phyloP scores from a whole-genome alignment of 2,329 filamentous ascomycete genomes.

The Nemania abortiva region DNA sequence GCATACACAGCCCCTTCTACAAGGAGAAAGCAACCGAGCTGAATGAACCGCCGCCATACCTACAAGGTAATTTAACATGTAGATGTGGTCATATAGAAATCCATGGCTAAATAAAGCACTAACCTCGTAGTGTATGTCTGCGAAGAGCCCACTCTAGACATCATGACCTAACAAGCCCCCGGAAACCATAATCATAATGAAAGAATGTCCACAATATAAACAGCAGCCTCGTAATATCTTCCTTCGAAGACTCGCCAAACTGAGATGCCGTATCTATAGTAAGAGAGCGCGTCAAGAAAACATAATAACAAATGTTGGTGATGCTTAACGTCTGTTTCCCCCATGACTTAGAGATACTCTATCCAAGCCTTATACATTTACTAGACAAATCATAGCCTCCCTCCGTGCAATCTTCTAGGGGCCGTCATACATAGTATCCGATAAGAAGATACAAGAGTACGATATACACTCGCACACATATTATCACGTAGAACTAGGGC shows the following conservation, averaged over 20 bases:
- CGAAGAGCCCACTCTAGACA: not conserved
- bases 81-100: not conserved
- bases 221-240: conserved; percentile 1
- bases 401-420: not conserved
- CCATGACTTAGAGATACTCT: not conserved
- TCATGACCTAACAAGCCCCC: not conserved
- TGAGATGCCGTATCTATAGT: not conserved
- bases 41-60: too few relatives aligned
- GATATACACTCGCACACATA: not conserved
- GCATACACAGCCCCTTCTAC: conserved; percentile 11
- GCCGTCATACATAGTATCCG: not conserved
- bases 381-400: not conserved
- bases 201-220: not conserved
- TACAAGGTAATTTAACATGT: not conserved
- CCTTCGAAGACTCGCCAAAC: not conserved
- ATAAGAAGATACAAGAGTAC: not conserved
- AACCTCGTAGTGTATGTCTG: not conserved
- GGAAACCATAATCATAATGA: not conserved
- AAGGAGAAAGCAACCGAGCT: not conserved
- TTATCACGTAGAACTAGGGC: not conserved
- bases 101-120: not conserved
- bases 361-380: not conserved
- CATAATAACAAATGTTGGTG: not conserved
- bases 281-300: not conserved
- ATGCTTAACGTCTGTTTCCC: not conserved